Conservation (phyloP, 805 yeast species). For the Saturnispora zaruensis region DNA sequence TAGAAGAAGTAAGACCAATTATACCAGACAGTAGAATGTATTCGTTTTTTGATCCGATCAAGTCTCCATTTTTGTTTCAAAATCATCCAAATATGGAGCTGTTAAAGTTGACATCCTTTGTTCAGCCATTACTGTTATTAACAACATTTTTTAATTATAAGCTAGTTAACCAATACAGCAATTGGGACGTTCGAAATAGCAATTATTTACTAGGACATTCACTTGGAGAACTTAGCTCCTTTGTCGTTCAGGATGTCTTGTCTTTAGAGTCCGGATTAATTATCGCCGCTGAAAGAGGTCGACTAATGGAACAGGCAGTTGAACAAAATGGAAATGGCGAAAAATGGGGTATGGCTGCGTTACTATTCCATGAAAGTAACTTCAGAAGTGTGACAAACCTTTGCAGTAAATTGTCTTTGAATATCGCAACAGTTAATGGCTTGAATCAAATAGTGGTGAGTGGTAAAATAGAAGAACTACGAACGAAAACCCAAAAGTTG, state of each 20-base stretch:
- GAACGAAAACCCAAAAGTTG: conserved; percentile 13
- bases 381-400: conserved; percentile 14
- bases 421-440: conserved; percentile 28
- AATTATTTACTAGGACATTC: conserved; percentile 30
- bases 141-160: conserved; percentile 21
- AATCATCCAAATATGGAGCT: background rate
- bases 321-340: conserved; percentile 13
- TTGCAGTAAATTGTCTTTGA: conserved; percentile 15
- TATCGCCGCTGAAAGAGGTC: conserved; percentile 24
- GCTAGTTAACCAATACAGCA: conserved; percentile 11
- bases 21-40: conserved; percentile 4
- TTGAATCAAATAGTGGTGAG: conserved; percentile 30
- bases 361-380: conserved; percentile 23
- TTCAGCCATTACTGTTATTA: conserved; percentile 14
- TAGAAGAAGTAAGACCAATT: conserved; percentile 3
- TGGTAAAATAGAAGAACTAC: conserved; percentile 19
- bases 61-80: conserved; percentile 1
- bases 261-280: conserved; percentile 21
- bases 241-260: conserved; percentile 24
- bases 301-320: conserved; percentile 24
- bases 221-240: conserved; percentile 28
- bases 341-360: conserved; percentile 30
- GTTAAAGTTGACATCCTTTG: conserved; percentile 9
- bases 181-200: conserved; percentile 15
- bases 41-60: conserved; percentile 3